These are phyloP conservation scores for Phalaenopsis aphrodite DNA, from an alignment of 106 monocot species.

Conservation along the genomic window DNA sequence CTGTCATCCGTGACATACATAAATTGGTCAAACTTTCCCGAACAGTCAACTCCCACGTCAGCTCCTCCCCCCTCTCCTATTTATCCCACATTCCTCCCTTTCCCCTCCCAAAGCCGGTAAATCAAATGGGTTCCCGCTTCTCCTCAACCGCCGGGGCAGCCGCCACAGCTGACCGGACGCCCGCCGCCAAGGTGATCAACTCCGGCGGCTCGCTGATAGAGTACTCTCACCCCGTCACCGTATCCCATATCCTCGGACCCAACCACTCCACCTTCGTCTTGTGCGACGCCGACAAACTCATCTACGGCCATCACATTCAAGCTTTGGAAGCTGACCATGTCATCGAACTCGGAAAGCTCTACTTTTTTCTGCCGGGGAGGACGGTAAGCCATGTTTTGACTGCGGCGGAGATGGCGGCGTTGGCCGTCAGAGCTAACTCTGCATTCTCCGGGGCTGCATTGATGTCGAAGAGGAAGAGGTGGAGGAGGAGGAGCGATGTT, in stretches of 20 bases:
- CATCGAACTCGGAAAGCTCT: conserved; percentile 5
- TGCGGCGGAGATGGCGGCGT: conserved; percentile 8
- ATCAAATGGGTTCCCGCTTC: too few relatives aligned
- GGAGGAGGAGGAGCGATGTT: too few relatives aligned
- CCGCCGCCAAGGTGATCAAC: too few relatives aligned
- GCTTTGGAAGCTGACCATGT: background rate
- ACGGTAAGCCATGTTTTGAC: conserved; percentile 4
- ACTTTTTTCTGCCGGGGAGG: conserved; percentile 11
- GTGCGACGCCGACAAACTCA: conserved; percentile 15
- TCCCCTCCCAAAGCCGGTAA: too few relatives aligned
- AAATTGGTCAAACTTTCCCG: too few relatives aligned
- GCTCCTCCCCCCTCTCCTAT: too few relatives aligned
- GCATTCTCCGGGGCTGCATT: background rate
- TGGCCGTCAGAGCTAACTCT: conserved; percentile 10
- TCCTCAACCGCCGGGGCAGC: too few relatives aligned
- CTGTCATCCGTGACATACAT: too few relatives aligned
- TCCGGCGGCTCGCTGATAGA: background rate
- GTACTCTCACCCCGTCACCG: background rate
- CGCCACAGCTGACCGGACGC: too few relatives aligned
- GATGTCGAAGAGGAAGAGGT: background rate
- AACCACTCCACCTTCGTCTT: conserved; percentile 1
- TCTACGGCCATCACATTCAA: background rate
- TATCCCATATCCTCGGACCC: background rate
- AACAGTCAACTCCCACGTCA: too few relatives aligned
- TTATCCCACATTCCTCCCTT: too few relatives aligned